These are phyloP conservation scores for Ochromonas danica DNA, from an alignment of 108 stramenopile genomes.

Conservation along the genomic window DNA sequence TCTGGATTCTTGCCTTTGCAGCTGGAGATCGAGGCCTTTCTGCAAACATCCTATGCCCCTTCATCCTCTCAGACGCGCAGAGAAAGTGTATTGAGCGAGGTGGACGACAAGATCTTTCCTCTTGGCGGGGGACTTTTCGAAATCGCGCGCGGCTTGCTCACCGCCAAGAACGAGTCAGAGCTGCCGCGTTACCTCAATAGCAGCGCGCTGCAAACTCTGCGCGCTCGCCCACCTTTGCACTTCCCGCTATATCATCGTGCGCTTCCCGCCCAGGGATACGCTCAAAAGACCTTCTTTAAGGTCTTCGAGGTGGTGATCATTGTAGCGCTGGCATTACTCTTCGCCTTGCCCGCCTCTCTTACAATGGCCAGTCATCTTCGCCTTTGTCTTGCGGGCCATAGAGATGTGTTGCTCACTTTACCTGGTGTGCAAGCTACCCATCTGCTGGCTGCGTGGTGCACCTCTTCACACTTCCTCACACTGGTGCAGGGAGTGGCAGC, in stretches of 20 bases:
- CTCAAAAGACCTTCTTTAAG: background rate
- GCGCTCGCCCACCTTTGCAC: background rate
- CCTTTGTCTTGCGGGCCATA: background rate
- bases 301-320: background rate
- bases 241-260: conserved; percentile 20
- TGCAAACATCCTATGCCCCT: no score
- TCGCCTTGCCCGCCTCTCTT: background rate
- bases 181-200: no score
- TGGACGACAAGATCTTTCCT: no score
- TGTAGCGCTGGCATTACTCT: background rate
- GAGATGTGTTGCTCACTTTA: background rate
- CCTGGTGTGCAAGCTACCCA: background rate
- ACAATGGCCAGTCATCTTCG: background rate
- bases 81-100: no score
- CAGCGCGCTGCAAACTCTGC: no score
- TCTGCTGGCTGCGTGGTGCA: background rate
- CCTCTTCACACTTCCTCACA: no score
- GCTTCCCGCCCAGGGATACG: background rate
- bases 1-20: conserved; percentile 29
- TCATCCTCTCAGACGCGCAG: background rate
- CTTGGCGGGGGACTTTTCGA: no score
- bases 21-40: conserved; percentile 11
- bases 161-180: no score
- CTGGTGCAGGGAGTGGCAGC: background rate
- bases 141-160: no score